Base-by-base conservation (phyloP, 2,329 filamentous ascomycete species). In the Nothomitra cinnamomea region DNA sequence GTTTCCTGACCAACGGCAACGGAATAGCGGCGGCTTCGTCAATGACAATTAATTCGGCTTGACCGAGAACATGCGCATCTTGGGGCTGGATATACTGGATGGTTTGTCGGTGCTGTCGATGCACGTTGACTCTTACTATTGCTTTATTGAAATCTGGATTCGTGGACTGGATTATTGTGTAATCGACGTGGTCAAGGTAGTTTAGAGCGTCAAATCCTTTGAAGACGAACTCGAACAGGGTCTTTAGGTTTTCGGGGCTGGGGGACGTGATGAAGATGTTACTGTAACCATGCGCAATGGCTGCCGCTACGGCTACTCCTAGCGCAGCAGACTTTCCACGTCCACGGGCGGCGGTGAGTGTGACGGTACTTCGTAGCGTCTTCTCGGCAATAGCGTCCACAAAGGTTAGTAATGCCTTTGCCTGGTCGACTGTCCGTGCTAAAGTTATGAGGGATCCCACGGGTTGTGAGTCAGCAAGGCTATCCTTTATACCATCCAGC, bases 101-200 rank as follows among this genome's bases (percentile, higher is more conserved):
- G 0, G 92, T 96, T 69, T 98, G 92, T 45, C 92, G 81, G 70
- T 98, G 92, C 62, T 94, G 83, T 58, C 89, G 77, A 70, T 96
- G 88, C 50, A 98, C 82, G 69, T 98, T 96, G 59, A 98, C 92
- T 52, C 92, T 78, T 19, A 98, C 92, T 63, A 98, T 94, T 2
- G 92, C 92, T 72, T 98, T 98, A 75, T 96, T 95, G 73, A 96
- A 95, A 60, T 95, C 90, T 0, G 92, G 90, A 67, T 98, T 95
- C 2, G 90, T 96, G 1, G 89, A 95, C 64, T 98, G 92, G 55
- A 96, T 88, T 60, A 98, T 96, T 53, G 88, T 94, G 70, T 98
- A 98, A 65, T 98, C 92, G 60, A 88, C 81, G 64, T 98, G 92
- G 61, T 98, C 92, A 58, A 88, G 80, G 63, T 98, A 98, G 32